Percentiles rank a stretch among this genome's conserved stretches.
phyloP scores from a whole-genome alignment of 2,329 filamentous ascomycete genomes.

The Penicillium hesseltinei region DNA sequence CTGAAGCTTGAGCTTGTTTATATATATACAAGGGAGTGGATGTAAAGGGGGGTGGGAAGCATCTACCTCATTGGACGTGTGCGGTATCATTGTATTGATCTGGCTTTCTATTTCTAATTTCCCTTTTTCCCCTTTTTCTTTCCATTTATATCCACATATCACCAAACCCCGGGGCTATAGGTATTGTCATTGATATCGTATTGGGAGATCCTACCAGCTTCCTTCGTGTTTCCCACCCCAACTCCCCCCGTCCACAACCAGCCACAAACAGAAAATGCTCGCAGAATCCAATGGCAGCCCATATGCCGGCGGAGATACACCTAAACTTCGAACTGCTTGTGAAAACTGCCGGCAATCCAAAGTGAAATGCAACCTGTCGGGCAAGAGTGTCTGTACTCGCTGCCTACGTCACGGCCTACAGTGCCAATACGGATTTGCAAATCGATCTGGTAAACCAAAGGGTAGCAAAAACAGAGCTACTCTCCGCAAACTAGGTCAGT shows the following conservation, averaged over 20 bases:
- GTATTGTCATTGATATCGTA: background rate
- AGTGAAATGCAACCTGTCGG: constrained; percentile 40
- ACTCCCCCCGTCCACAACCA: no score
- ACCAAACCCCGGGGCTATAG: background rate
- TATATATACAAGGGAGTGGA: constrained; percentile 17
- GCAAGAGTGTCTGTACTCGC: constrained; percentile 38
- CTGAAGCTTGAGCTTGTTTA: constrained; percentile 23
- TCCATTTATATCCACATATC: constrained; percentile 6
- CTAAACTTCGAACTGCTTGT: constrained; percentile 40
- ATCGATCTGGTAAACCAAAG: constrained; percentile 42
- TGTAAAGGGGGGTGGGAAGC: background rate
- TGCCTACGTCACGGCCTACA: constrained; percentile 39
- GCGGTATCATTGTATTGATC: background rate
- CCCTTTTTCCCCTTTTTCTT: background rate
- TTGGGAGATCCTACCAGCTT: background rate
- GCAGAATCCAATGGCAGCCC: constrained; percentile 25
- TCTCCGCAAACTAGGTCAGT: constrained; percentile 35
- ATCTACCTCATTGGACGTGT: constrained; percentile 12
- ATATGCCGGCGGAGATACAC: constrained; percentile 27
- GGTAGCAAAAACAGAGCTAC: constrained; percentile 42
- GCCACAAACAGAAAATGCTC: constrained; percentile 24
- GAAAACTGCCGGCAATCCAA: constrained; percentile 43
- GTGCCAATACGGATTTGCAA: constrained; percentile 40
- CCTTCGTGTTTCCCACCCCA: background rate
- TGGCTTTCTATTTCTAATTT: constrained; percentile 5